Conservation (phyloP, 176 grass and related monocot species). For the maize (Zea mays) region DNA sequence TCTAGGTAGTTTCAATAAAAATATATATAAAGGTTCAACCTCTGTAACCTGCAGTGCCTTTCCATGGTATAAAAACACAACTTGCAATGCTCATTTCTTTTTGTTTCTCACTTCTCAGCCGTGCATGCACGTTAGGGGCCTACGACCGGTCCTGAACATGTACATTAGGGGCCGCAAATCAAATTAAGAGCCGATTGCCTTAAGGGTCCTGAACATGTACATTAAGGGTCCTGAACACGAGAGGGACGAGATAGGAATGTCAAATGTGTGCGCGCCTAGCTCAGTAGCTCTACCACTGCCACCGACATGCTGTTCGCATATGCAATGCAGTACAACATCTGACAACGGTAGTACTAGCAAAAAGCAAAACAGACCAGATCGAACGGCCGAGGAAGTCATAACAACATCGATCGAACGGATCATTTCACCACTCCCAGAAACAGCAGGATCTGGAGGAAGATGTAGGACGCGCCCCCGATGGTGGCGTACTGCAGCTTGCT, state of each 20-base stretch:
- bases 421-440: conserved; percentile 58
- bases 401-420: background rate
- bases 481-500: conserved; percentile 87
- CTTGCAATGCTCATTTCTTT: background rate
- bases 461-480: conserved; percentile 70
- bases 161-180: background rate
- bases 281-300: too few relatives aligned
- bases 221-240: background rate
- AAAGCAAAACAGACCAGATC: background rate
- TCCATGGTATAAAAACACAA: background rate
- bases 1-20: too few relatives aligned
- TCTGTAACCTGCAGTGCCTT: background rate
- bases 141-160: background rate
- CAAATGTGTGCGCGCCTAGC: too few relatives aligned
- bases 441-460: conserved; percentile 82
- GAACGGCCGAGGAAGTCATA: background rate
- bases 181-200: too few relatives aligned
- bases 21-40: too few relatives aligned
- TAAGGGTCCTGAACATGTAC: background rate
- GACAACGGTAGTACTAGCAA: background rate
- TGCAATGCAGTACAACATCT: background rate
- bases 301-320: background rate
- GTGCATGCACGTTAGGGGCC: background rate
- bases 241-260: too few relatives aligned
- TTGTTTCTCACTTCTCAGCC: too few relatives aligned